Conservation (phyloP, 1,284 basidiomycete species). For the Vanrija humicola region DNA sequence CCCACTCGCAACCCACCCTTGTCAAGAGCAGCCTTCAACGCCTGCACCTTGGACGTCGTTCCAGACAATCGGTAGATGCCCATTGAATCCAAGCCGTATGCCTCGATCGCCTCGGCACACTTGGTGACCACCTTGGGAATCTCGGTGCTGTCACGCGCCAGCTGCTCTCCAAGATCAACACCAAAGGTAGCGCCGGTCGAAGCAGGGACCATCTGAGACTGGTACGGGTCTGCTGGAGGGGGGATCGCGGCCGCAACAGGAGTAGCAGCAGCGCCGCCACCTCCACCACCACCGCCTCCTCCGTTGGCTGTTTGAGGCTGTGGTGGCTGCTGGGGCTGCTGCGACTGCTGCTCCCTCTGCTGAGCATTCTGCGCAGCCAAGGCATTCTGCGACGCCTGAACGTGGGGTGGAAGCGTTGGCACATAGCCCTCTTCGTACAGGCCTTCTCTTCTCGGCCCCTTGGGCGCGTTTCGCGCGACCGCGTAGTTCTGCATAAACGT, state of each 20-base stretch:
- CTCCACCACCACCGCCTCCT: no score
- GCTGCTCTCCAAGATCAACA: conserved; percentile 85
- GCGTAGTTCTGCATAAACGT: conserved; percentile 96
- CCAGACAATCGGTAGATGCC: conserved; percentile 94
- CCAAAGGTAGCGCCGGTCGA: conserved; percentile 67
- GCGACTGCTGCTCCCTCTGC: conserved; percentile 1
- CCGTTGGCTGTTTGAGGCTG: conserved; percentile 10
- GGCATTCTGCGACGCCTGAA: conserved; percentile 23
- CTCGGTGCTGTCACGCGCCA: conserved; percentile 81
- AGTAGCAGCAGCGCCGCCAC: background rate
- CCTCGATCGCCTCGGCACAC: conserved; percentile 88
- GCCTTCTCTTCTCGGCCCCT: conserved; percentile 73
- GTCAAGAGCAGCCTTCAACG: conserved; percentile 79
- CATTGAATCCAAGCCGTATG: conserved; percentile 73
- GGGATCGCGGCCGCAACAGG: background rate
- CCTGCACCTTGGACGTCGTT: conserved; percentile 79
- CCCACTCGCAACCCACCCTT: conserved; percentile 58
- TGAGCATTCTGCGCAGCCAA: conserved; percentile 11
- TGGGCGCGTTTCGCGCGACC: conserved; percentile 64
- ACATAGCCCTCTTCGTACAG: conserved; percentile 83
- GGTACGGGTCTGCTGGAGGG: conserved; percentile 14
- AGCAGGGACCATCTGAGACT: conserved; percentile 28
- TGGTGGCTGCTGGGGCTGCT: conserved; percentile 1
- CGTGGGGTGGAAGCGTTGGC: conserved; percentile 44
- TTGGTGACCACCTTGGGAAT: conserved; percentile 84